Conservation (phyloP, 139 green algal genomes). For the Microglena sp. region DNA sequence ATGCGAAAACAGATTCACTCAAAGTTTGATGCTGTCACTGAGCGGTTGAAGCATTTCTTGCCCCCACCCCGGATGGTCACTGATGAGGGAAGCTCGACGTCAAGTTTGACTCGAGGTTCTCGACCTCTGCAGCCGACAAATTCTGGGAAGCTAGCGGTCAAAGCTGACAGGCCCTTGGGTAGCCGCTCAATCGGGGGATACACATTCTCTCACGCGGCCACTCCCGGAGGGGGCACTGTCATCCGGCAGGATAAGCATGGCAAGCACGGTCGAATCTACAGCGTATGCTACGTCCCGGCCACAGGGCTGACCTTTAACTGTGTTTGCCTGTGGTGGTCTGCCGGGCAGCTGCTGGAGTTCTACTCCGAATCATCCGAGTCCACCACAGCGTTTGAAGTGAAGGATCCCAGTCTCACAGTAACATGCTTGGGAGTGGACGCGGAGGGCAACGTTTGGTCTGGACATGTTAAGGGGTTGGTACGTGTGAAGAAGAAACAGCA, state of each 20-base stretch:
- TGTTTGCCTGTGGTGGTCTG: conserved; percentile 27
- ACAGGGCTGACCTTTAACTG: neutral
- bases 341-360: conserved; percentile 22
- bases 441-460: conserved; percentile 33
- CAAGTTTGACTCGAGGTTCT: too few species aligned
- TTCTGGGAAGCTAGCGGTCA: too few species aligned
- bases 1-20: conserved; percentile 12
- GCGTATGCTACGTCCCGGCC: conserved; percentile 13
- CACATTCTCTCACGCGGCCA: neutral
- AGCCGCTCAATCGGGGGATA: neutral
- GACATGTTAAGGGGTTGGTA: conserved; percentile 24
- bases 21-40: conserved; percentile 28
- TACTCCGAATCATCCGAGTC: conserved; percentile 27
- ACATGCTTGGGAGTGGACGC: conserved; percentile 24
- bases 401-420: conserved; percentile 15
- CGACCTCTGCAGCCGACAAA: too few species aligned
- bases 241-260: neutral
- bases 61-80: too few species aligned
- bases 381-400: conserved; percentile 22
- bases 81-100: too few species aligned
- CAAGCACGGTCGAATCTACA: conserved; percentile 16
- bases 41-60: conserved; percentile 13
- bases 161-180: too few species aligned
- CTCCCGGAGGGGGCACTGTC: neutral
- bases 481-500: conserved; percentile 1